Base-by-base conservation (phyloP, 1,139 yeast genomes). In the Magnusiomyces starmeri region DNA sequence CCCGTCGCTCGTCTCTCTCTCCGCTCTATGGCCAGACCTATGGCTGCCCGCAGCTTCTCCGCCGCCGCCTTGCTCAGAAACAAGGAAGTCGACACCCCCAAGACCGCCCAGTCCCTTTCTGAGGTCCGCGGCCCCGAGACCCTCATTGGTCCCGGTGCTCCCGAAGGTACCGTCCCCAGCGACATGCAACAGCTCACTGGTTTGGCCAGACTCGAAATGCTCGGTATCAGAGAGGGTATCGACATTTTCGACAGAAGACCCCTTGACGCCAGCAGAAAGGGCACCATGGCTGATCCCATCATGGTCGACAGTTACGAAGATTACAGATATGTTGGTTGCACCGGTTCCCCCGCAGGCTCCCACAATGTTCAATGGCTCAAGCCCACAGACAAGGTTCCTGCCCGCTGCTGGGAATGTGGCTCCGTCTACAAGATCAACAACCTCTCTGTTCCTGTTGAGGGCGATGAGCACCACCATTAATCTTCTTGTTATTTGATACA, bases 351-450 rank as follows among this genome's bases (percentile, higher is more conserved):
- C 66, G 95, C 92, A 57, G 96, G 89, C 62, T 79, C 87, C 57
- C 97, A 90, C 75, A 82, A 81, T 65, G 82, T 88, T 62, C 82
- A 82, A 82, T 92, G 98, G 97, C 79, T 92, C 76, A 84, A 83
- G 74, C 96, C 95, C 64, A 85, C 90, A 62, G 81, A 78, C 61
- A 87, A 81, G 53, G 76, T 85, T 73, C 83, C 83, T 60, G 87
- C 87, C 62, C 89, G 99, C 82, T 94, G 97, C 77, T 88, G 97
- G 96, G 97, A 90, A 72, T 92, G 97, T 73, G 99, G 99, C 72
- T 84, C 90, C 62, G 95, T 89, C 62, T 90, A 85, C 79, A 82
- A 85, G 67, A 75, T 92, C 65, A 87, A 89, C 75, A 85, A 83
- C 75, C 80, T 90, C 67, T 97, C 96, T 71, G 87, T 83, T 63